A percentile compares a stretch with the other conserved stretches of the same genome.
These are phyloP conservation scores for Henckelia pumila DNA, from an alignment of 257 asterid genomes.

Conservation along the genomic window DNA sequence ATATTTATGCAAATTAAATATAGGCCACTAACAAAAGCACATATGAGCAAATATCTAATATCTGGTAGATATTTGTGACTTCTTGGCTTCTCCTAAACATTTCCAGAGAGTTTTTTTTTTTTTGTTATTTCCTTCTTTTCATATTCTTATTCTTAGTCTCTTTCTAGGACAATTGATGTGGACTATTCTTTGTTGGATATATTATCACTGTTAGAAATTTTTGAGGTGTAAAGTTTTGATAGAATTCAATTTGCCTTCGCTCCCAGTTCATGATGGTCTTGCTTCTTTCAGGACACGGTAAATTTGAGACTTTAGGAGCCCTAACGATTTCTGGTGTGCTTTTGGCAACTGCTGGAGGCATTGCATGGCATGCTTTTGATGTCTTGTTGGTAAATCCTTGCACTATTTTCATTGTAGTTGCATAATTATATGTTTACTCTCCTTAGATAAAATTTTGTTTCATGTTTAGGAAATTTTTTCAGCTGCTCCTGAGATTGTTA, in stretches of 20 bases:
- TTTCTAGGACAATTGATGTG: no score
- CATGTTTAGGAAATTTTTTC: conserved; percentile 57
- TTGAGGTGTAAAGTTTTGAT: not conserved
- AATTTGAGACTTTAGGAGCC: conserved; percentile 95
- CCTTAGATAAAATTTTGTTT: conserved; percentile 10
- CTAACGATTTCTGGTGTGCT: conserved; percentile 85
- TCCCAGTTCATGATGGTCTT: conserved; percentile 25
- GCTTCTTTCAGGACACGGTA: conserved; percentile 77
- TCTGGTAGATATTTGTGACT: no score
- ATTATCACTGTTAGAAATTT: not conserved
- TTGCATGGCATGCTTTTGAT: conserved; percentile 93
- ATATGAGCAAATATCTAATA: no score
- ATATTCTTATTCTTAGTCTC: no score
- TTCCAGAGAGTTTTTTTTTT: no score
- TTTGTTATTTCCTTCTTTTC: no score
- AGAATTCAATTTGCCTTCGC: conserved; percentile 3
- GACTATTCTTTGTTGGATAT: no score
- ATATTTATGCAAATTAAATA: not conserved
- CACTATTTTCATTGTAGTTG: conserved; percentile 3
- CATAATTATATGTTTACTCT: not conserved
- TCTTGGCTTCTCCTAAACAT: no score
- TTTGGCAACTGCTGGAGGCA: conserved; percentile 93
- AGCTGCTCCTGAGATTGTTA: conserved; percentile 63
- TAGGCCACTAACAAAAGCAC: no score
- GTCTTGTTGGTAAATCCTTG: conserved; percentile 49